These are phyloP conservation scores for Colletotrichum salicis DNA, from an alignment of 2,329 filamentous ascomycete species.

Conservation along the genomic window DNA sequence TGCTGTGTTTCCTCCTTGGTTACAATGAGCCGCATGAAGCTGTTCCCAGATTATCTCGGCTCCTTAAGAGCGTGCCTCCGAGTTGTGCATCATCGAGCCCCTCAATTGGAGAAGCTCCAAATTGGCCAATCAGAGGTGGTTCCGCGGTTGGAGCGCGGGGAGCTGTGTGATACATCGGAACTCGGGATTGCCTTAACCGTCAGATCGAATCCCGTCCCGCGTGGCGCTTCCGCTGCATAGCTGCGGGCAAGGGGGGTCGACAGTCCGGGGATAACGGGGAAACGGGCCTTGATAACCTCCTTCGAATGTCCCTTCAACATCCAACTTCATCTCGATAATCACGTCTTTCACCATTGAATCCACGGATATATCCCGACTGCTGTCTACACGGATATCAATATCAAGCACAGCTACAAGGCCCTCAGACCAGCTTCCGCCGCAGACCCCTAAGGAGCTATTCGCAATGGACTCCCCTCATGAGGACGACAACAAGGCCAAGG, in stretches of 20 bases:
- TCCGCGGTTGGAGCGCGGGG: not conserved
- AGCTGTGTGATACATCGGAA: conserved; percentile 18
- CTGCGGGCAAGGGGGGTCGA: not conserved
- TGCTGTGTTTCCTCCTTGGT: not conserved
- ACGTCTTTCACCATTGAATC: not conserved
- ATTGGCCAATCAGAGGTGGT: conserved; percentile 5
- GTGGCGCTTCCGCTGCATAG: conserved; percentile 3
- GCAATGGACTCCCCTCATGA: conserved; percentile 22
- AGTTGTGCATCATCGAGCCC: not conserved
- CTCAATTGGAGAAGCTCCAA: not conserved
- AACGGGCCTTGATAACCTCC: conserved; percentile 18
- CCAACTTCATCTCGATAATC: not conserved
- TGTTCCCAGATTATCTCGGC: not conserved
- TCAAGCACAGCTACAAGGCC: not conserved
- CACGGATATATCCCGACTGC: no score
- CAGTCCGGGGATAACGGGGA: conserved; percentile 23
- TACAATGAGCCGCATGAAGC: not conserved
- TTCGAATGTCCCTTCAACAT: not conserved
- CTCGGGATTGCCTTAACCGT: conserved; percentile 14
- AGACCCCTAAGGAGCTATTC: not conserved
- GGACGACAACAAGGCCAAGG: conserved; percentile 36
- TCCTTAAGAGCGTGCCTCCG: conserved; percentile 10
- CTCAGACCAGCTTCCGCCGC: not conserved
- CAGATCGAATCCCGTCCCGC: conserved; percentile 4
- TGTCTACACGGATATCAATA: not conserved